These are phyloP conservation scores for Porcisia hertigi DNA, from an alignment of 208 protist genomes.

Conservation along the genomic window DNA sequence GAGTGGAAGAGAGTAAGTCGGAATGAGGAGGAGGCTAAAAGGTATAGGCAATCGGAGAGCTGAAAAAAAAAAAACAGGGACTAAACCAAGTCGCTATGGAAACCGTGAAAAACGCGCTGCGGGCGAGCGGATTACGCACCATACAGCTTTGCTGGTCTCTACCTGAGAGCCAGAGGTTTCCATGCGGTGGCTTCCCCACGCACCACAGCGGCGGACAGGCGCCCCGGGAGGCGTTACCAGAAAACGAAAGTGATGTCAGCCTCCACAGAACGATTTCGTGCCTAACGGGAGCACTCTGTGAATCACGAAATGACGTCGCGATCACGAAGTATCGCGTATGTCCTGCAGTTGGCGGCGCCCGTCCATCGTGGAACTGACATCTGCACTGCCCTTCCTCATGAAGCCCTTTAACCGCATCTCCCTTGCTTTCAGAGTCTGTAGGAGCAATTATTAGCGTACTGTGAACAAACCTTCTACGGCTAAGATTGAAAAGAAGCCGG, in stretches of 20 bases:
- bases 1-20: background rate
- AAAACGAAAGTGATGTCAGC: background rate
- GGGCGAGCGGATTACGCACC: background rate
- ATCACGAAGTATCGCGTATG: background rate
- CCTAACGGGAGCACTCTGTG: background rate
- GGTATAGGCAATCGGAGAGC: background rate
- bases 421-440: background rate
- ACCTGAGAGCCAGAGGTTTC: background rate
- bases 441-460: background rate
- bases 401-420: background rate
- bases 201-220: background rate
- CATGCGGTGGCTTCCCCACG: background rate
- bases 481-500: slow-evolving; percentile 1
- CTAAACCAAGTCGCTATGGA: too few relatives aligned
- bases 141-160: background rate
- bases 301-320: too few relatives aligned
- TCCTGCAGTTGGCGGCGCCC: background rate
- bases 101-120: too few relatives aligned
- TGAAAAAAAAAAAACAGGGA: background rate
- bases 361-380: background rate
- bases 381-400: background rate
- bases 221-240: background rate
- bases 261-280: background rate
- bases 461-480: slow-evolving; percentile 3
- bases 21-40: background rate